Evolutionary conservation across 2,329 filamentous ascomycete genomes (phyloP).

Genomic region (Magnaporthiopsis incrustans): DNA sequence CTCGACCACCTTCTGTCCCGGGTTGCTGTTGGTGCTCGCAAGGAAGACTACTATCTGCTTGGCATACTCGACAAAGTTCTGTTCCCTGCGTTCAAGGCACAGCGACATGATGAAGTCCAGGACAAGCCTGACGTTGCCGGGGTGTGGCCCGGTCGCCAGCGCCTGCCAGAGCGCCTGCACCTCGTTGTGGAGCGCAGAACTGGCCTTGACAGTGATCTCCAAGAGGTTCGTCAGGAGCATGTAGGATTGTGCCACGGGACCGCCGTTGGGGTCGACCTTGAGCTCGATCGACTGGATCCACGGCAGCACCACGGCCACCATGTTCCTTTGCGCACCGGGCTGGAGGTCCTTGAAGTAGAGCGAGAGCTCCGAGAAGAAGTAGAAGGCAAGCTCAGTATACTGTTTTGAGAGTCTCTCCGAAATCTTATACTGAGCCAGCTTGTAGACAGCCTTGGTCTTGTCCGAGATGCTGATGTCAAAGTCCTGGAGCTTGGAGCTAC

Average conservation of each 20-base stretch:
- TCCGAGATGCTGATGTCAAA: conserved; percentile 98
- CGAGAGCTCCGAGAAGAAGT: conserved; percentile 93
- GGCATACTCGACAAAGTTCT: conserved; percentile 96
- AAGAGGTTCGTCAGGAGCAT: conserved; percentile 91
- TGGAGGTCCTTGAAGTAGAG: conserved; percentile 84
- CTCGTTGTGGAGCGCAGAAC: conserved; percentile 83
- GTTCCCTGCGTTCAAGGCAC: conserved; percentile 87
- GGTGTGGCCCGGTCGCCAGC: conserved; percentile 83
- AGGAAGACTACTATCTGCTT: conserved; percentile 98
- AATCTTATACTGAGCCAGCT: conserved; percentile 93
- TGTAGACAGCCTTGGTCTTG: conserved; percentile 97
- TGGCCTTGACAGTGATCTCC: conserved; percentile 91
- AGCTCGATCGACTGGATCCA: conserved; percentile 96
- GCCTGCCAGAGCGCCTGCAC: conserved; percentile 98
- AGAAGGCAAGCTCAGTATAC: conserved; percentile 81
- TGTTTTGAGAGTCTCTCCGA: conserved; percentile 84
- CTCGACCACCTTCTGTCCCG: conserved; percentile 87
- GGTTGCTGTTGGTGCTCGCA: conserved; percentile 64
- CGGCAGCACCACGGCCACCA: conserved; percentile 87
- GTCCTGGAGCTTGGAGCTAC: conserved; percentile 87
- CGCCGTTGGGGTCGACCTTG: conserved; percentile 83
- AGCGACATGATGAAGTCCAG: conserved; percentile 94
- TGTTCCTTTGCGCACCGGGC: conserved; percentile 78
- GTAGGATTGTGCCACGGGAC: conserved; percentile 84
- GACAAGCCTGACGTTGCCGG: conserved; percentile 87